Evolutionary conservation across 139 green algal species (phyloP), one percentile per base, ranked within the genome.

Genomic region (Astrephomene gubernaculifera): DNA sequence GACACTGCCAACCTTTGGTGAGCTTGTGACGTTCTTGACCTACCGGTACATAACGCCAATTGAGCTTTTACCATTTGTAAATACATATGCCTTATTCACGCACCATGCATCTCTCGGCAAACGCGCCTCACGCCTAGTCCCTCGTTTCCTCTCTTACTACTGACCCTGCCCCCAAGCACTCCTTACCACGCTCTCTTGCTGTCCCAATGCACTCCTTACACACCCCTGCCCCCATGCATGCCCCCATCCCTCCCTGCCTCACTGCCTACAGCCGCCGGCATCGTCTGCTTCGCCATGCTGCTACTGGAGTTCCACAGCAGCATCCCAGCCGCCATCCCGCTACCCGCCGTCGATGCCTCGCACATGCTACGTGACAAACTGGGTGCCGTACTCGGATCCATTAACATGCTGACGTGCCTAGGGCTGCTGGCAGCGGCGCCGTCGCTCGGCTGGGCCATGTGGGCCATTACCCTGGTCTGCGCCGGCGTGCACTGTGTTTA

Each of bases 1-100:
- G 86, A 63, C 61, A 8, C 74, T 92, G 57, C 90, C 90, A 29
- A 91, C 88, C 12, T 38, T 93, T 0, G 90, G 87, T 93, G 86
- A 27, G 68, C 35, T 35, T 57, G 49, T 17, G 49, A 25, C 49
- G 49, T 57, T 12, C 49, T 57, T 57, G 49, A 12, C 49, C 49
- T 57, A 25, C 49, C 49, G n/a, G n/a, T n/a, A n/a, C n/a, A n/a
- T n/a, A n/a, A n/a, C n/a, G n/a, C n/a, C n/a, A n/a, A n/a, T n/a
- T n/a, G n/a, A n/a, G 14, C 49, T 12, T 57, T 17, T 57, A 57
- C 17, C 49, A 57, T 12, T 12, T 17, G 49, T 25, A 57, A 25
- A 17, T 25, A 57, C 14, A 17, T 17, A 57, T 57, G 49, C 49
- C 12, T 25, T 25, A 57, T 57, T 12, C 49, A 57, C 17, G 49